These are phyloP conservation scores for Jamesozyma spencerorum DNA, from an alignment of 805 yeast genomes.

Conservation along the genomic window DNA sequence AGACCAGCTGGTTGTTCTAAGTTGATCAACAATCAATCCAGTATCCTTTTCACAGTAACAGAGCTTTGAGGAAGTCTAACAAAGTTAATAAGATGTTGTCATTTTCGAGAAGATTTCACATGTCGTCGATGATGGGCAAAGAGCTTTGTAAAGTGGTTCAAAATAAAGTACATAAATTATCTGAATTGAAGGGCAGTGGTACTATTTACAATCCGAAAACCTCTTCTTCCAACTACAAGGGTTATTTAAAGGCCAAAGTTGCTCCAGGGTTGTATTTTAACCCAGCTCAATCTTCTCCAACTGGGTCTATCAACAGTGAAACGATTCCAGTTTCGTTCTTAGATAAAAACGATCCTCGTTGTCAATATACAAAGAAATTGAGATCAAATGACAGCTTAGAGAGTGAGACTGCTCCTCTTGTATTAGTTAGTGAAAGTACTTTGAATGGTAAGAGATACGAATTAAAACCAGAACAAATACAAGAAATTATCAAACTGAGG, in stretches of 20 bases:
- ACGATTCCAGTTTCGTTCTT: conserved; percentile 62
- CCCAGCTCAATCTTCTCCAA: conserved; percentile 58
- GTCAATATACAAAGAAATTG: conserved; percentile 26
- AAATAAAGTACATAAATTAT: background rate
- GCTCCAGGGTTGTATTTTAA: conserved; percentile 52
- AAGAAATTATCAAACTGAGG: conserved; percentile 50
- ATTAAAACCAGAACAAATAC: conserved; percentile 47
- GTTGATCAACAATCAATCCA: too few relatives aligned
- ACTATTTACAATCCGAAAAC: conserved; percentile 44
- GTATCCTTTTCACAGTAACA: too few relatives aligned
- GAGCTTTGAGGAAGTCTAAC: too few relatives aligned
- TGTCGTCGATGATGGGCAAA: conserved; percentile 4
- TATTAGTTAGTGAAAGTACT: conserved; percentile 22
- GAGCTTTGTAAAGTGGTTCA: conserved; percentile 13
- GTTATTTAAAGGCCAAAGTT: conserved; percentile 31
- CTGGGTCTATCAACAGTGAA: conserved; percentile 36
- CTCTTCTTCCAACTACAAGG: conserved; percentile 59
- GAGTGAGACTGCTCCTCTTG: conserved; percentile 37
- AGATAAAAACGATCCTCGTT: conserved; percentile 53
- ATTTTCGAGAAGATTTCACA: conserved; percentile 14
- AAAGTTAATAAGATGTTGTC: conserved; percentile 2
- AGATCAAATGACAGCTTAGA: conserved; percentile 17
- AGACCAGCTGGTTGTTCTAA: too few relatives aligned
- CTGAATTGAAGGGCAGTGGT: conserved; percentile 15
- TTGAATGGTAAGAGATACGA: conserved; percentile 36